Base-by-base conservation (phyloP, 768 basidiomycete genomes). In the Leccinum olivaceopallidum region DNA sequence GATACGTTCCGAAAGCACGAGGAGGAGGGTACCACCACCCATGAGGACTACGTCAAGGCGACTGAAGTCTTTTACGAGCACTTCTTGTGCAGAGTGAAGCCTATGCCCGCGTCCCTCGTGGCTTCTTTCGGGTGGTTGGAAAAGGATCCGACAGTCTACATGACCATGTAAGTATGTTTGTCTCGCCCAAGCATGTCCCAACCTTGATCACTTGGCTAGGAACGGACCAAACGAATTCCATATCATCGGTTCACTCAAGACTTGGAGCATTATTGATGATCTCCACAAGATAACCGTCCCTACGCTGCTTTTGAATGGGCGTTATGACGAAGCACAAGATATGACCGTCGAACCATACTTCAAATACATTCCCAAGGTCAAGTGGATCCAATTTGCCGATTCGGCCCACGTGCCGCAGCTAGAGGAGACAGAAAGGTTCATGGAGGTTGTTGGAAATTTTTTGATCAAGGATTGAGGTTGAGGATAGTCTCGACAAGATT, bases 141-240 rank as follows among this genome's bases (percentile, higher is more conserved):
- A 6, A 72, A 77, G 44, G 83, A 85, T 56, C 73, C 79, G 5
- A 85, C 83, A 0, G 81, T 83, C 5, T 79, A 79, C 55, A 59
- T 66, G 42, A 79, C 79, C 2, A 82, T 85, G 83, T 82, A 50
- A 48, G 78, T 66, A 30, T 54, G 32, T 12, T 14, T 36, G 4
- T 39, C 22, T 53, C 4, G 8, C 36, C 60, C n/a, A 36, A 53
- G 12, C 5, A 16, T 49, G 36, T 24, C 34, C 28, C 61, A 48
- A 60, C 53, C 58, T 54, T 57, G 54, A 8, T 44, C 36, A 6
- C 22, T 53, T 39, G 47, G 14, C 7, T 55, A 81, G 78, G 76
- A 71, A 71, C n/a, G 77, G 79, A n/a, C 77, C 76, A 16, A 75
- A 73, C 42, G 75, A 75, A 49, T 80, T 79, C 60, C 63, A 69